Conservation (phyloP, 2,329 filamentous ascomycete genomes). For the Graphilbum fragrans region DNA sequence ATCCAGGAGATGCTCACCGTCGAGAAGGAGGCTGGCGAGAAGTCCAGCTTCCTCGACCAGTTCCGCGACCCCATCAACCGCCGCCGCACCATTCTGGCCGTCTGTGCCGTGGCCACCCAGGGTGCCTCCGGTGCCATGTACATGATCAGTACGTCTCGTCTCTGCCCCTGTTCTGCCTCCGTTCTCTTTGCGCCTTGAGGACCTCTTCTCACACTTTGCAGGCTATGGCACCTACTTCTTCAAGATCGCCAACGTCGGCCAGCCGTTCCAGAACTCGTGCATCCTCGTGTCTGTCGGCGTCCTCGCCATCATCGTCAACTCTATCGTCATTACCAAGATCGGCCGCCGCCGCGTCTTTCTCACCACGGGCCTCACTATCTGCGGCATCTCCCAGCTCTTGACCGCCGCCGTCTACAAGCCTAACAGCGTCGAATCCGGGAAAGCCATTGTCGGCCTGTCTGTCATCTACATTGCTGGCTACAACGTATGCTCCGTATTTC, state of each 20-base stretch:
- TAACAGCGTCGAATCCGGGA: conserved; percentile 23
- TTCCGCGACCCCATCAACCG: conserved; percentile 39
- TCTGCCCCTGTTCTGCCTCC: not conserved
- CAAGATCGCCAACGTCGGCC: conserved; percentile 41
- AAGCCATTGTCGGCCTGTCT: conserved; percentile 38
- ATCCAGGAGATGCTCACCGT: conserved; percentile 23
- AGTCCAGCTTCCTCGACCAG: conserved; percentile 30
- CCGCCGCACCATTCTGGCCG: conserved; percentile 33
- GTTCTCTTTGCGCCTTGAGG: not conserved
- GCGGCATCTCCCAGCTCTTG: conserved; percentile 40
- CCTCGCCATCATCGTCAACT: conserved; percentile 41
- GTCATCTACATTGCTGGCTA: conserved; percentile 41
- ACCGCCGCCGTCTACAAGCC: conserved; percentile 37
- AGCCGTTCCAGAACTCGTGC: conserved; percentile 44
- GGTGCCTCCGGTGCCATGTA: conserved; percentile 44
- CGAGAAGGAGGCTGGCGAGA: conserved; percentile 18
- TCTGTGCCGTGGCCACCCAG: conserved; percentile 35
- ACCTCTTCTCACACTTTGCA: conserved; percentile 12
- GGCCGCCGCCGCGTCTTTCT: conserved; percentile 42
- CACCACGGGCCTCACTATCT: conserved; percentile 34
- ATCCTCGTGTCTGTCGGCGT: conserved; percentile 42
- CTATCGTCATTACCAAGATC: conserved; percentile 35
- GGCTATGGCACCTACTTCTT: conserved; percentile 48
- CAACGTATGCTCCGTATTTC: conserved; percentile 20
- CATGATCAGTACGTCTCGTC: conserved; percentile 33